Base-by-base conservation (phyloP, 2,329 filamentous ascomycete species). In the Ceratocystis destructans region DNA sequence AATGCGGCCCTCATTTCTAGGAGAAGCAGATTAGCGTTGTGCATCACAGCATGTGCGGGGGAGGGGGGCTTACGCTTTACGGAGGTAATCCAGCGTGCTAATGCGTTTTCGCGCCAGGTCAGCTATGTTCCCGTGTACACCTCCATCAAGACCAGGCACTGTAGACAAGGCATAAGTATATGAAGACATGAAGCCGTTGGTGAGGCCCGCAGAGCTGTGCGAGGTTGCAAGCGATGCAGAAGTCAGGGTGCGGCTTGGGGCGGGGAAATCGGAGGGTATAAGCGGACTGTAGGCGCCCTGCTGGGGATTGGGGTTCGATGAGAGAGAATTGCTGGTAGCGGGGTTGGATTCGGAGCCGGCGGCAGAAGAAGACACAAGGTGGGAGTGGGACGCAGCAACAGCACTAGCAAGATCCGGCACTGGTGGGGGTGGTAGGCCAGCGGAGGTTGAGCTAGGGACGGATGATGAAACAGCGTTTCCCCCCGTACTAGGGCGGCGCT, bases 61-160 rank as follows among this genome's bases (percentile, higher is more conserved):
- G 10, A 17, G 45, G 44, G 20, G 12, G 15, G 82, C 89, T 71
- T 77, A 96, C 90, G 91, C 88, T 78, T 95, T 96, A 69, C 92
- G 85, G 69, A 99, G 76, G 74, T 99, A 99, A 72, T 96, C 90
- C 53, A 99, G 76, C 0, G 94, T 97, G 1, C 90, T 91, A 78
- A 99, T 96, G 71, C 94, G 84, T 79, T 99, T 99, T 67, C 87
- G 87, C 46, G 90, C 88, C 71, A 90, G 84, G 68, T 97, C 93
- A 67, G 93, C 89, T 69, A 99, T 82, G 71, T 87, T 84, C 70
- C 82, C 80, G 68, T 84, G 78, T 37, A 83, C 73, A n/a, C 79
- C 74, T 17, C 75, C 75, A 41, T 76, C 75, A 73, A 84, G 82
- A 68, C 75, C 69, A 17, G 67, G 62, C 28, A 67, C 68, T 6